Evolutionary conservation across 352 stramenopile genomes (phyloP).

Genomic region (Pythium monospermum): DNA sequence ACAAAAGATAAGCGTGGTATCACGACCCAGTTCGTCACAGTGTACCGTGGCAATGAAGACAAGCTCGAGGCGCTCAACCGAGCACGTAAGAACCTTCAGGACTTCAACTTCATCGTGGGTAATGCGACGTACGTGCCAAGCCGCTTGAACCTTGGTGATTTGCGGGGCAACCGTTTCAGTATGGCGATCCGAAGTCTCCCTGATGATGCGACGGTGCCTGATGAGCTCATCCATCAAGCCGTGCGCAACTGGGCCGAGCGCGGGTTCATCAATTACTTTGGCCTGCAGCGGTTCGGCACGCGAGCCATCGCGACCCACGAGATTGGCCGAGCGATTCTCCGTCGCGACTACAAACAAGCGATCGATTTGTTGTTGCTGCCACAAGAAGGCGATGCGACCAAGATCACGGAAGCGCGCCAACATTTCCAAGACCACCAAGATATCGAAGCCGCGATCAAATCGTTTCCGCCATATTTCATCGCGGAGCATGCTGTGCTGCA

Average conservation of each 20-base stretch:
- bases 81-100: constrained; percentile 53
- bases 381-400: constrained; percentile 68
- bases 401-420: constrained; percentile 63
- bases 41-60: constrained; percentile 75
- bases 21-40: constrained; percentile 93
- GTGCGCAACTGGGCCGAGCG: constrained; percentile 63
- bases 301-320: constrained; percentile 84
- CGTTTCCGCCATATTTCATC: constrained; percentile 77
- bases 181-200: constrained; percentile 92
- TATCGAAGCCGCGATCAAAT: constrained; percentile 43
- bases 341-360: constrained; percentile 88
- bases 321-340: constrained; percentile 91
- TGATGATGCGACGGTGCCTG: constrained; percentile 40
- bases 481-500: constrained; percentile 68
- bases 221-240: constrained; percentile 52
- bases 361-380: constrained; percentile 89
- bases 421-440: constrained; percentile 64
- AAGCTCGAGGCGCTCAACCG: constrained; percentile 78
- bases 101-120: constrained; percentile 90
- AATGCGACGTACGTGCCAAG: constrained; percentile 89
- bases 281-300: constrained; percentile 95
- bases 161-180: constrained; percentile 94
- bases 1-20: constrained; percentile 98
- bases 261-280: constrained; percentile 99
- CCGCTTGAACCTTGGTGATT: constrained; percentile 90